Conservation (phyloP, 139 green algal genomes). For the Chlamydomonas incerta region DNA sequence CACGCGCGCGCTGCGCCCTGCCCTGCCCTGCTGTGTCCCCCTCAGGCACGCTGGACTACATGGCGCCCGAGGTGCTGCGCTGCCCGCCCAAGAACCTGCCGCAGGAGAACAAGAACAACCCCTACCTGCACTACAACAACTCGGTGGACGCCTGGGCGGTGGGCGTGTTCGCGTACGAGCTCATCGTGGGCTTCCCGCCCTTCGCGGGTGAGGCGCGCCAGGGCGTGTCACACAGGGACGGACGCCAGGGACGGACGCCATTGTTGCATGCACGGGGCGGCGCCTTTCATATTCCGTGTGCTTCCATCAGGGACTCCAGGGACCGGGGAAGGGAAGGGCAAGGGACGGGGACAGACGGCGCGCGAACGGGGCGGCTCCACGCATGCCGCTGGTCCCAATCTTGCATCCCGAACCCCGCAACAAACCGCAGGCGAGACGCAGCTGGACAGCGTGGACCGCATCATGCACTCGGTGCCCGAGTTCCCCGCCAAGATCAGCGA, state of each 20-base stretch:
- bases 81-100: constrained; percentile 71
- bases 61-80: constrained; percentile 71
- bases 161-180: constrained; percentile 89
- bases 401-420: no score
- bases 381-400: no score
- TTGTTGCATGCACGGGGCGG: no score
- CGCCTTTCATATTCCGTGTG: no score
- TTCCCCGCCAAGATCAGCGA: constrained; percentile 61
- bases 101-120: constrained; percentile 71
- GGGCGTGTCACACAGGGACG: no score
- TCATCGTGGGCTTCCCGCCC: constrained; percentile 84
- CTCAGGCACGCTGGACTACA: constrained; percentile 49
- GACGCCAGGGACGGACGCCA: no score
- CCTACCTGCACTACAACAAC: constrained; percentile 64
- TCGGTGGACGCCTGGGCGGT: constrained; percentile 81
- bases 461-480: constrained; percentile 58
- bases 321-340: no score
- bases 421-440: constrained; percentile 59
- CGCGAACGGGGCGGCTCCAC: no score
- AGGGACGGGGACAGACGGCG: no score
- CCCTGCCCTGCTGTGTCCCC: no score
- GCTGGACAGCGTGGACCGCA: constrained; percentile 60
- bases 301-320: no score
- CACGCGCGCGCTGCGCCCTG: no score
- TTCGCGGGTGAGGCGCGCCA: constrained; percentile 58